These are phyloP conservation scores for Coemansia sp. DNA, from an alignment of 192 early-diverging fungal species.

Conservation along the genomic window DNA sequence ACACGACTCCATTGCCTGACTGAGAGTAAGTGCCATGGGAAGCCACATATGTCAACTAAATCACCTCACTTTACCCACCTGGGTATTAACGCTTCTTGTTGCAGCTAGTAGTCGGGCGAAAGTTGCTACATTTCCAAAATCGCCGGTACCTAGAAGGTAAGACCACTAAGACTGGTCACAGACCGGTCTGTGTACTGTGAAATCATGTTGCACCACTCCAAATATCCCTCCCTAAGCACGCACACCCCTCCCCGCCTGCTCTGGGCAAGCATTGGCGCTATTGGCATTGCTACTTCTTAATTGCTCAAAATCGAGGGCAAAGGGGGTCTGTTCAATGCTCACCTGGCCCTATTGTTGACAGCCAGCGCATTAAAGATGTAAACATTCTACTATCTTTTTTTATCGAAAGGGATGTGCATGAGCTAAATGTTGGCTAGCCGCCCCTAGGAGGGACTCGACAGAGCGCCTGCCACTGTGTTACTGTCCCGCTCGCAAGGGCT, in stretches of 20 bases:
- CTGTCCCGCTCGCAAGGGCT: background rate
- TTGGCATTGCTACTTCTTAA: conserved; percentile 2
- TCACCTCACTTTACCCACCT: background rate
- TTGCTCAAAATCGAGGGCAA: background rate
- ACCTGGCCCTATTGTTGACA: conserved; percentile 5
- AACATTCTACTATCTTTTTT: conserved; percentile 11
- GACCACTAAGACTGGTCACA: conserved; percentile 2
- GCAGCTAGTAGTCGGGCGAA: background rate
- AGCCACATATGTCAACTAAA: background rate
- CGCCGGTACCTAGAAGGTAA: conserved; percentile 1
- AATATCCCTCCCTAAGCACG: background rate
- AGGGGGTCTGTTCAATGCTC: background rate
- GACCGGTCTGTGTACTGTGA: background rate
- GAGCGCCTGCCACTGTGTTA: background rate
- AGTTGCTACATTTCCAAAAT: background rate
- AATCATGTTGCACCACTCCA: background rate
- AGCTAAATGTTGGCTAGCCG: background rate
- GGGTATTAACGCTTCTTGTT: background rate
- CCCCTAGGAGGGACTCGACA: background rate
- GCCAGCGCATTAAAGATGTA: background rate
- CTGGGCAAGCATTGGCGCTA: background rate
- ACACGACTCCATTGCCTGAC: background rate
- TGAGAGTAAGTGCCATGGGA: background rate
- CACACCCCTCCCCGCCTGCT: background rate
- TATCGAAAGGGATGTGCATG: background rate